Evolutionary conservation across 345 rosid species (phyloP).

Genomic region (Gossypium herbaceum): DNA sequence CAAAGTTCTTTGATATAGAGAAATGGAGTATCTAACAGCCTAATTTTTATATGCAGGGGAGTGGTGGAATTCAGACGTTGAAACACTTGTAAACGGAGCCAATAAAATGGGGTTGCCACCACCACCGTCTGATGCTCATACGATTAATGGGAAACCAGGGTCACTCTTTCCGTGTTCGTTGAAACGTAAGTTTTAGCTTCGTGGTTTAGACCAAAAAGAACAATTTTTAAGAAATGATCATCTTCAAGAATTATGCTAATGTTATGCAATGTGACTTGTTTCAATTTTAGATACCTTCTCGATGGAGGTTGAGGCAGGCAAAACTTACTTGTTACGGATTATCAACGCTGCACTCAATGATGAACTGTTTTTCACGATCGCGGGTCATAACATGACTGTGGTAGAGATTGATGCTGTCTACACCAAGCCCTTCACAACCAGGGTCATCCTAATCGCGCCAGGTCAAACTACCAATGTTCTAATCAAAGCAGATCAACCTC

Average conservation of each 20-base stretch:
- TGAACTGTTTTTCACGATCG: slow-evolving; percentile 56
- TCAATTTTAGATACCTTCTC: slow-evolving; percentile 32
- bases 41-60: slow-evolving; percentile 36
- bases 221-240: neutral
- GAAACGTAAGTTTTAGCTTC: slow-evolving; percentile 34
- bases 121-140: slow-evolving; percentile 54
- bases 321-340: slow-evolving; percentile 46
- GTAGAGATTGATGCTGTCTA: slow-evolving; percentile 63
- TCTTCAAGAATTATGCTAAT: neutral
- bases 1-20: neutral
- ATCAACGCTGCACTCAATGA: slow-evolving; percentile 68
- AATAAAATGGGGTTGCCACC: slow-evolving; percentile 48
- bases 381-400: slow-evolving; percentile 53
- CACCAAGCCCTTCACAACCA: slow-evolving; percentile 53
- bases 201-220: neutral
- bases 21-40: neutral
- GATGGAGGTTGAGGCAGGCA: slow-evolving; percentile 41
- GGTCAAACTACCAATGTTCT: slow-evolving; percentile 75
- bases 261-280: neutral
- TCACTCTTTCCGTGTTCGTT: slow-evolving; percentile 60
- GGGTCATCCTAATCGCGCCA: slow-evolving; percentile 46
- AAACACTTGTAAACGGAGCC: slow-evolving; percentile 50
- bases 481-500: slow-evolving; percentile 38
- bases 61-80: slow-evolving; percentile 57
- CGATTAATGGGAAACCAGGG: slow-evolving; percentile 64